Percentiles rank a stretch among this genome's conserved stretches.
Conservation (phyloP, 2,329 filamentous ascomycete species). For the Epichloe amarillans region DNA sequence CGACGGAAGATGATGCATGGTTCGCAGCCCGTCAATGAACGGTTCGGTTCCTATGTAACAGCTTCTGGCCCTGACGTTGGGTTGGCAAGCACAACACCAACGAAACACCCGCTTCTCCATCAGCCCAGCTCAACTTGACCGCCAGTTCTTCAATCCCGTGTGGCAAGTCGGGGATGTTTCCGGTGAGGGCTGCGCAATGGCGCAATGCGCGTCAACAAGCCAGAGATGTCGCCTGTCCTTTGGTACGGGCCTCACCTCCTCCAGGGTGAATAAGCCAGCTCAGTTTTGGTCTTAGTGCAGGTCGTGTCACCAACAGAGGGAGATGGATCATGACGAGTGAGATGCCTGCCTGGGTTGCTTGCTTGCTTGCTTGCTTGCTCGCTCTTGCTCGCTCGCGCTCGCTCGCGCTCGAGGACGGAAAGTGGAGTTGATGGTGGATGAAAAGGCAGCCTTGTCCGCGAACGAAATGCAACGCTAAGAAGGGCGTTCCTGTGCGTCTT, state of each 20-base stretch:
- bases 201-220: slow-evolving; percentile 5
- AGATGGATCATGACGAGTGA: not conserved
- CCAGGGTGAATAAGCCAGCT: not conserved
- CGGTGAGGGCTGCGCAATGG: slow-evolving; percentile 3
- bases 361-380: too few species aligned
- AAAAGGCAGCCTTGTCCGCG: not conserved
- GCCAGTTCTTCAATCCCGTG: slow-evolving; percentile 5
- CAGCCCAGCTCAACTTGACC: slow-evolving; percentile 5
- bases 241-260: slow-evolving; percentile 1
- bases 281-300: not conserved
- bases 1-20: slow-evolving; percentile 9
- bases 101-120: not conserved
- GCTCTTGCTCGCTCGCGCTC: too few species aligned
- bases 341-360: too few species aligned
- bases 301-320: not conserved
- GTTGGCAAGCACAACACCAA: slow-evolving; percentile 6
- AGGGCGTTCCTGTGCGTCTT: not conserved
- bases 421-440: not conserved
- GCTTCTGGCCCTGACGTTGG: slow-evolving; percentile 3
- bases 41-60: slow-evolving; percentile 5
- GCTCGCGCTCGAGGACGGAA: too few species aligned
- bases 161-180: slow-evolving; percentile 6
- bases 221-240: not conserved
- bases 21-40: slow-evolving; percentile 8
- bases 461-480: not conserved